Evolutionary conservation across 768 basidiomycete genomes (phyloP).

Genomic region (Tulasnella sp.): DNA sequence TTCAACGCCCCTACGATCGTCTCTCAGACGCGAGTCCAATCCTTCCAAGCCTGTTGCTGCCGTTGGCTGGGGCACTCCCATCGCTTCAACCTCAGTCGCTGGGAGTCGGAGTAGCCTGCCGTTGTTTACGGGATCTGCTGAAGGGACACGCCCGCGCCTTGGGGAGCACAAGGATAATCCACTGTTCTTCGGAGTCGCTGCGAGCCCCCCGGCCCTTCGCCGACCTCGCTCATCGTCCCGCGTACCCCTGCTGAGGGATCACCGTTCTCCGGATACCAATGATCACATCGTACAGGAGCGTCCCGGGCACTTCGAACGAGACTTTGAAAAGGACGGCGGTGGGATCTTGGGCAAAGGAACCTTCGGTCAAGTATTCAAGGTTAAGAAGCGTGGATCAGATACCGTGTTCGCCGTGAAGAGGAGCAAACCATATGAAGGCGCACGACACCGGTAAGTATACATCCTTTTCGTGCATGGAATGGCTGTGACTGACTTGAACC

Average conservation of each 20-base stretch:
- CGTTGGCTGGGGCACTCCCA: background rate
- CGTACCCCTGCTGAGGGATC: constrained; percentile 2
- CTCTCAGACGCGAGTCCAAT: constrained; percentile 1
- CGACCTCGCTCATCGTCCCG: constrained; percentile 3
- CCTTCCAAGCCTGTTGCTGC: background rate
- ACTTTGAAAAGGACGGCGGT: constrained; percentile 55
- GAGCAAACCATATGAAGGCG: constrained; percentile 84
- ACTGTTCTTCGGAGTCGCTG: background rate
- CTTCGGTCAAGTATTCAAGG: constrained; percentile 88
- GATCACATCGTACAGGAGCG: constrained; percentile 29
- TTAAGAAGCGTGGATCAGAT: constrained; percentile 35
- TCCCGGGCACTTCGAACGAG: constrained; percentile 60
- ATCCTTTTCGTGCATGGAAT: background rate
- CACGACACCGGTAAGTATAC: constrained; percentile 64
- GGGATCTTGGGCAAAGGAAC: constrained; percentile 67
- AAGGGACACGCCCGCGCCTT: background rate
- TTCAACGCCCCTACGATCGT: background rate
- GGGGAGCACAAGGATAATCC: background rate
- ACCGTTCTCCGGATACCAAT: background rate
- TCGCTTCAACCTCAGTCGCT: background rate
- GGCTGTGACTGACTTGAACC: background rate
- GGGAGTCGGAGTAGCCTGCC: background rate
- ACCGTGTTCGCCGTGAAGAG: constrained; percentile 81
- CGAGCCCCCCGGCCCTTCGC: background rate
- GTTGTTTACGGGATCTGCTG: background rate